Evolutionary conservation across 2,329 filamentous ascomycete species (phyloP), one percentile per base, ranked within the genome.

Genomic region (Bimuria novae-zelandiae): DNA sequence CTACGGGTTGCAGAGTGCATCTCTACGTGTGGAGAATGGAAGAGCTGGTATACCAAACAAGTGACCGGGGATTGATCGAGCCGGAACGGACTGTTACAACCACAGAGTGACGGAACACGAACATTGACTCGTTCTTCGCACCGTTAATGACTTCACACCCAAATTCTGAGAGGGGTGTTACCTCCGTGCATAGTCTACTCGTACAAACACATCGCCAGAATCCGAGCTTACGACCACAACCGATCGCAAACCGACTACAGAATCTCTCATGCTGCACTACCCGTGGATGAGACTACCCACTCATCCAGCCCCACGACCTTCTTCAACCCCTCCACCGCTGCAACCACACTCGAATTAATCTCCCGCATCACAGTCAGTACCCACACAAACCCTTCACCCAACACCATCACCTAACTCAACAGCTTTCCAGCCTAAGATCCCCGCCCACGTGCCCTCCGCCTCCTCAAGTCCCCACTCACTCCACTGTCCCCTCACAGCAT

Each of bases 321-420:
- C 32, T 36, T 46, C 30, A 46, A 29, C 30, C 37, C 27, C 30
- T 46, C 19, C 12, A 46, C 43, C n/a, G 21, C 43, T 11, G 36
- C 32, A 12, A 7, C n/a, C 8, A 37, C 43, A 19, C 43, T 37
- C 8, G 14, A 21, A 37, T 46, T 22, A 16, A 46, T 23, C 4
- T 25, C 32, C 43, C 37, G 22, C 19, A 27, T 16, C 30, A 25
- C 14, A 2, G 43, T 46, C 10, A 46, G n/a, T 4, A 17, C 6
- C 5, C 21, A 36, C 7, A 6, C 14, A 2, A 35, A 14, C 8
- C 43, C n/a, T n/a, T n/a, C 11, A 19, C 19, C 30, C 17, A 3
- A 23, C 19, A 27, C 14, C 22, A 19, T n/a, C n/a, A 46, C 43
- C 37, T 17, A 46, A 30, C 3, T 37, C 22, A 22, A 36, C 32